These are phyloP conservation scores for Crucihimalaya himalaica DNA, from an alignment of 345 rosid species.

Conservation along the genomic window DNA sequence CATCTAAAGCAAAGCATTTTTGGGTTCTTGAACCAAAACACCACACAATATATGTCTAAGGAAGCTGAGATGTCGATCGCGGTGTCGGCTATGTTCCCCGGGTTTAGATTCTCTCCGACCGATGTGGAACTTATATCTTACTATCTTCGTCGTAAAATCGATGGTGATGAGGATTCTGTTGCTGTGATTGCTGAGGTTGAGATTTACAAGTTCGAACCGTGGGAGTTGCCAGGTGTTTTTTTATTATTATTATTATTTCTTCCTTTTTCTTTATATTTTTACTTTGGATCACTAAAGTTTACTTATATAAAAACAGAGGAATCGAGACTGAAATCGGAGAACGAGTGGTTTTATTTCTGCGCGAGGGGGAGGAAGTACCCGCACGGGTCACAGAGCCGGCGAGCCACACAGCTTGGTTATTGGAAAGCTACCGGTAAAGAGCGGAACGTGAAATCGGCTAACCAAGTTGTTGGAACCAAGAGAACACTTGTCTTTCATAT, in stretches of 20 bases:
- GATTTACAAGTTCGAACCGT: slow-evolving; percentile 74
- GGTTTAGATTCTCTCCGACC: slow-evolving; percentile 84
- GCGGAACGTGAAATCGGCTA: slow-evolving; percentile 64
- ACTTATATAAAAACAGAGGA: too few species aligned
- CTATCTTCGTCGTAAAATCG: slow-evolving; percentile 76
- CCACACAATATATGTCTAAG: slow-evolving; percentile 39
- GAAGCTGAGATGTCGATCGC: slow-evolving; percentile 69
- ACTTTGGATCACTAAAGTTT: not conserved
- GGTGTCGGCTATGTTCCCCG: slow-evolving; percentile 73
- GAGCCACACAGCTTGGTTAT: slow-evolving; percentile 82
- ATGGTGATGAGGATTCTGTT: slow-evolving; percentile 65
- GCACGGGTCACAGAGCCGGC: slow-evolving; percentile 72
- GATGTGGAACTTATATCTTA: slow-evolving; percentile 76
- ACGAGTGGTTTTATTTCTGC: slow-evolving; percentile 89
- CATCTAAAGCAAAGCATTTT: slow-evolving; percentile 6
- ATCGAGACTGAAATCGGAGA: slow-evolving; percentile 66
- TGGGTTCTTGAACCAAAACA: not conserved
- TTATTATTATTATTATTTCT: not conserved
- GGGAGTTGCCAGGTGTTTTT: slow-evolving; percentile 83
- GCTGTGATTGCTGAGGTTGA: slow-evolving; percentile 77
- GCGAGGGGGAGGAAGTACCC: slow-evolving; percentile 92
- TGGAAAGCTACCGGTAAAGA: slow-evolving; percentile 98
- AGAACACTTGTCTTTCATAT: slow-evolving; percentile 89
- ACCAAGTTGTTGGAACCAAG: slow-evolving; percentile 67
- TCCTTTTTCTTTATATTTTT: not conserved